phyloP scores from a whole-genome alignment of 148 eudicot genomes.

The Bassia scoparia region DNA sequence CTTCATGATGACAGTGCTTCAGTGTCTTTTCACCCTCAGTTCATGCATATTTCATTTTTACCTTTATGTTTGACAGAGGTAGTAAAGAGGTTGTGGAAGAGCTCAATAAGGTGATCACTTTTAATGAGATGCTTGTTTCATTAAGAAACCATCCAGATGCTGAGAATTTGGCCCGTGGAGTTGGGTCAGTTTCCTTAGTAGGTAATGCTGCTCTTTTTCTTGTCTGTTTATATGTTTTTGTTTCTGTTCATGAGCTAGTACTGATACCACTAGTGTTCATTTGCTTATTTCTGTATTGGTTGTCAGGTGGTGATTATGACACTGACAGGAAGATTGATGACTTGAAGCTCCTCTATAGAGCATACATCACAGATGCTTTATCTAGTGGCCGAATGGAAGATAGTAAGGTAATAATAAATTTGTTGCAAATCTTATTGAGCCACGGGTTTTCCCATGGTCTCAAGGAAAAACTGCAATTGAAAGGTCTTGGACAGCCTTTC shows the following conservation, averaged over 20 bases:
- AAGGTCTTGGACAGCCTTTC: background rate
- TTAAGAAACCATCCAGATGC: conserved; percentile 71
- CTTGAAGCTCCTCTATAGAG: conserved; percentile 80
- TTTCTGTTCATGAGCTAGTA: background rate
- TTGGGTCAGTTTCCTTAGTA: conserved; percentile 69
- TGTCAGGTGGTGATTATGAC: conserved; percentile 79
- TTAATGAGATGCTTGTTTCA: conserved; percentile 59
- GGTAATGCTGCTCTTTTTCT: conserved; percentile 39
- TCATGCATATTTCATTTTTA: conserved; percentile 8
- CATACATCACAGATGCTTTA: conserved; percentile 65
- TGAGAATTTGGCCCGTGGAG: conserved; percentile 68
- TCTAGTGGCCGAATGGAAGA: conserved; percentile 85
- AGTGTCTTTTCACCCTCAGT: background rate
- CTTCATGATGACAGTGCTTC: background rate
- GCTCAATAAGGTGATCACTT: conserved; percentile 65
- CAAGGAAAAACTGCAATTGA: background rate
- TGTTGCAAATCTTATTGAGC: conserved; percentile 10
- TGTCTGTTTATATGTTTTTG: conserved; percentile 11
- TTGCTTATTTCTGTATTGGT: conserved; percentile 3
- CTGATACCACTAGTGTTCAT: conserved; percentile 14
- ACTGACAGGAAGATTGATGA: conserved; percentile 70
- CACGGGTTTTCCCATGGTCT: background rate
- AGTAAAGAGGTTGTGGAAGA: conserved; percentile 55
- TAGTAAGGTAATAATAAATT: conserved; percentile 48
- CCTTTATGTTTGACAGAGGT: conserved; percentile 45